Base-by-base conservation (phyloP, 2,329 filamentous ascomycete genomes). In the Aspergillus costaricaensis region DNA sequence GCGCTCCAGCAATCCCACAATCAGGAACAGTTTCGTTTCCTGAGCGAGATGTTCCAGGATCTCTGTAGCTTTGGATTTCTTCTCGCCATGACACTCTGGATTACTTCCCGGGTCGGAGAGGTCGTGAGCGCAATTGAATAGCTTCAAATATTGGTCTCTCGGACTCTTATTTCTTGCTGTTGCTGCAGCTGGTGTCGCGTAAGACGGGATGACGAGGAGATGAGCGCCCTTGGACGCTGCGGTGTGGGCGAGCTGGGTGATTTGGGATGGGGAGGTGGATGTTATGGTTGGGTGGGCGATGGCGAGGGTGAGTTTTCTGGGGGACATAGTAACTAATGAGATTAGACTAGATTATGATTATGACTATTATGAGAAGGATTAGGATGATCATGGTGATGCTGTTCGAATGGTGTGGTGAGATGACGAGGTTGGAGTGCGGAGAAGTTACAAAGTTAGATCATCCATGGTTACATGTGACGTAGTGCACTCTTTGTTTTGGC, bases 1-100 rank as follows among this genome's bases (percentile, higher is more conserved):
- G 67, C 85, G 87, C 77, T 97, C 93, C 14, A 97, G 88, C 17
- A 91, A 74, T 0, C 94, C 94, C 0, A 88, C 87, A 0, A 94
- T 88, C 38, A 96, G 70, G 68, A 96, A 96, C 0, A 97, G 87
- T 1, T 90, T 90, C 1, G 91, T 91, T 62, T 93, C 87, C 19
- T 82, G 81, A 0, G 93, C 89, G 43, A 96, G 85, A 96, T 21
- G 92, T 92, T 79, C 97, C 94, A 36, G 30, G 1, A 12, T 36
- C 30, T 36, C 30, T 36, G 12, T 12, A 14, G 30, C 10, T 14
- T 36, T 36, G 30, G 10, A 14, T 36, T 36, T 36, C 30, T 36
- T 36, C 1, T 36, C 30, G 30, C 4, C 30, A 5, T 36, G 30
- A 5, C 30, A 36, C 5, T 14, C 5, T 4, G 30, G 30, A 36